Evolutionary conservation across 176 grass and related monocot species (phyloP).

Genomic region (Rhynchospora tenuis): DNA sequence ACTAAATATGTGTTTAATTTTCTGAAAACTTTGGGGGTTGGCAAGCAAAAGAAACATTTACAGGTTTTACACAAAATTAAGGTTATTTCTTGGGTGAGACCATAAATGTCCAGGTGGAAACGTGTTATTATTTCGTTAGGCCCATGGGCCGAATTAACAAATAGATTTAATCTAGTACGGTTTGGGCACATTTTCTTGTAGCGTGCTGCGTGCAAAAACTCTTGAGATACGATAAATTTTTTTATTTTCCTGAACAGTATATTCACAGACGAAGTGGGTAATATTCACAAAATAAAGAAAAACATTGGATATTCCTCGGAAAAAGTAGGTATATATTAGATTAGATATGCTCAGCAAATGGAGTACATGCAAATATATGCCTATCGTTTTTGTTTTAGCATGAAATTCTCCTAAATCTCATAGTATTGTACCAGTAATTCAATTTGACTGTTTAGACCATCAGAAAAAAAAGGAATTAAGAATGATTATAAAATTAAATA

Average conservation of each 20-base stretch:
- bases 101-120: background rate
- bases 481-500: background rate
- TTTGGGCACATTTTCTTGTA: background rate
- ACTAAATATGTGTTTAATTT: background rate
- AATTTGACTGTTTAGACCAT: background rate
- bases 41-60: background rate
- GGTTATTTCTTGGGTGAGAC: background rate
- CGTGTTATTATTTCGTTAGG: background rate
- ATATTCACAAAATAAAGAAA: background rate
- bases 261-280: background rate
- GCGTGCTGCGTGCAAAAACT: conserved; percentile 4
- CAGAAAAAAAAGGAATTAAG: background rate
- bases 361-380: background rate
- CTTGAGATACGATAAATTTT: background rate
- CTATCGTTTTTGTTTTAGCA: background rate
- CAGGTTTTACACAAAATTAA: background rate
- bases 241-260: background rate
- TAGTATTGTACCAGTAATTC: background rate
- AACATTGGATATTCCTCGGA: background rate
- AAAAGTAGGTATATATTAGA: background rate
- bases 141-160: conserved; percentile 5
- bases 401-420: background rate
- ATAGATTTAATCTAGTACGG: background rate
- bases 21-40: background rate
- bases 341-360: background rate